Evolutionary conservation across 2,329 filamentous ascomycete species (phyloP).

Genomic region (Colletotrichum gloeosporioides): DNA sequence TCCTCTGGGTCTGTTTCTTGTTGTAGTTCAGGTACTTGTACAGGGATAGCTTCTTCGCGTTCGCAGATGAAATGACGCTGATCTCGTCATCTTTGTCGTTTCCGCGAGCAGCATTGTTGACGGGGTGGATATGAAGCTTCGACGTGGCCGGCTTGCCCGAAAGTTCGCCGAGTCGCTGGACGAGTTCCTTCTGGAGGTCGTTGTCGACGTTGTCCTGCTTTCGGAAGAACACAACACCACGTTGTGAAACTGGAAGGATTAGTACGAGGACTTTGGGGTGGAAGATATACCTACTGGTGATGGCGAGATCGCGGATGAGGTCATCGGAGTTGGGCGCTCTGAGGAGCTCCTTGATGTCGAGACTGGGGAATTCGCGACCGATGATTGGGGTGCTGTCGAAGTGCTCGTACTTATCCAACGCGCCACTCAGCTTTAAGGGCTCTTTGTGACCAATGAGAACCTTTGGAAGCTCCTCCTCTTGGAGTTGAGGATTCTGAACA

Average conservation of each 20-base stretch:
- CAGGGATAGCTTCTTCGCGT: constrained; percentile 57
- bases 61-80: constrained; percentile 66
- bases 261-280: accelerated
- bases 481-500: neutral
- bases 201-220: constrained; percentile 66
- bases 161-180: constrained; percentile 63
- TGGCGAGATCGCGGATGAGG: constrained; percentile 68
- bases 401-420: constrained; percentile 54
- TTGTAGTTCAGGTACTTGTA: constrained; percentile 35
- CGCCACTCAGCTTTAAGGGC: constrained; percentile 55
- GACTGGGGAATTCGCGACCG: constrained; percentile 64
- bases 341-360: constrained; percentile 66
- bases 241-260: constrained; percentile 60
- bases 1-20: constrained; percentile 50
- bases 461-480: constrained; percentile 9
- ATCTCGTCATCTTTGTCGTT: constrained; percentile 63
- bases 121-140: constrained; percentile 64
- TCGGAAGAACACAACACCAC: constrained; percentile 75
- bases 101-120: constrained; percentile 58
- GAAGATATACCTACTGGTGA: constrained; percentile 57
- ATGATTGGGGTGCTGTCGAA: constrained; percentile 68
- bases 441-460: constrained; percentile 23
- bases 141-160: constrained; percentile 62
- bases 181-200: constrained; percentile 70
- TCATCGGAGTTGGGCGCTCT: constrained; percentile 67